Evolutionary conservation across 371 early-diverging fungal species (phyloP), one percentile per base, ranked within the genome.

Genomic region (Mortierella sp.): DNA sequence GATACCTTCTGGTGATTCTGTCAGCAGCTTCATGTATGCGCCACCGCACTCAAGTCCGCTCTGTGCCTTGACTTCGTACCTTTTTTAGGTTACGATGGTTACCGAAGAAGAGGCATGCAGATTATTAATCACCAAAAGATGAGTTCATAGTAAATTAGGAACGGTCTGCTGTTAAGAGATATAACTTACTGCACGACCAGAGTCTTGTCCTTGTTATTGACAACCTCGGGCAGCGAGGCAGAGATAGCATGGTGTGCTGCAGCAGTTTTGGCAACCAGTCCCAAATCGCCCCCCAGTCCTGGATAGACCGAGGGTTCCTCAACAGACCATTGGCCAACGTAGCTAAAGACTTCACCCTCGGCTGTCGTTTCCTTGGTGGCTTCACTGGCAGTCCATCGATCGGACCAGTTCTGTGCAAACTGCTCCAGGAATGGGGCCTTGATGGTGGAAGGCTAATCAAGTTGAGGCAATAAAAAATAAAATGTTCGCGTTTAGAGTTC

Each of bases 11-110:
- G 80, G 78, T 0, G 72, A 68, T 31, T 76, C 67, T 3, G 82
- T 79, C 54, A 76, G 80, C 56, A 99, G 88, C 88, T 99, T 99
- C 59, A 96, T 79, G 82, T 99, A 99, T 26, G 97, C 97, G 42
- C 99, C 99, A 68, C 97, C 98, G 83, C 99, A 99, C 67, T 96
- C 95, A 56, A 97, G 86, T 43, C 89, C 90, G 67, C 95, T 88
- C 73, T 97, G 97, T 42, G 95, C 90, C 88, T 99, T 99, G 66
- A 98, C 97, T 79, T 97, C 97, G 70, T 83, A 79, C 30, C 75
- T 73, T 31, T 15, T 14, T 5, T 44, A 4, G 14, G 37, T 11
- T 14, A 34, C 14, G 37, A 34, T 15, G 7, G n/a, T 9, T 7
- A 21, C 15, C 31, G 19, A 4, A 31, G 53, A 39, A n/a, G 5